Evolutionary conservation across 208 protist species (phyloP).

Genomic region (Perkinsela sp.): DNA sequence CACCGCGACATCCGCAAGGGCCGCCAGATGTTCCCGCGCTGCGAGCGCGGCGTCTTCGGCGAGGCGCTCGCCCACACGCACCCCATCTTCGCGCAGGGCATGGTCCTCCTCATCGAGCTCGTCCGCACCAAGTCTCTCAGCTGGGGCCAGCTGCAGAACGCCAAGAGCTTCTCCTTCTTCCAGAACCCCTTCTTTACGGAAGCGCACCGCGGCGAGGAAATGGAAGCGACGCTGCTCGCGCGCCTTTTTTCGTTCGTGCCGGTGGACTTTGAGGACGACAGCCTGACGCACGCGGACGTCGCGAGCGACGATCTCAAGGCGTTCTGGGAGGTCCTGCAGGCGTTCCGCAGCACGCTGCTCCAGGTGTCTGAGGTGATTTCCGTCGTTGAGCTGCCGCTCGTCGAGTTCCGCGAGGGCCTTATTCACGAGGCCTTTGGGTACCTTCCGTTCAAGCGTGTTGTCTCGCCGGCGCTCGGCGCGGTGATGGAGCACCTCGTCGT

Average conservation of each 20-base stretch:
- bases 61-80: not conserved
- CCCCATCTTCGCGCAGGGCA: not conserved
- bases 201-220: not conserved
- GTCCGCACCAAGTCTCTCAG: not conserved
- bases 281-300: not conserved
- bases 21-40: slow-evolving; percentile 1
- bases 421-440: not conserved
- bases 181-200: not conserved
- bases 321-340: not conserved
- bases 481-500: not conserved
- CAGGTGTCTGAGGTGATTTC: not conserved
- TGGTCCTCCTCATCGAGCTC: not conserved
- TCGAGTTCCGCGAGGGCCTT: not conserved
- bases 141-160: not conserved
- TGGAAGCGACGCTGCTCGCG: not conserved
- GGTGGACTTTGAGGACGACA: not conserved
- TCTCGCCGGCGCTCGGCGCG: not conserved
- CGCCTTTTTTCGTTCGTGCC: not conserved
- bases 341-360: not conserved
- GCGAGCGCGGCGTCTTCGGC: not conserved
- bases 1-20: not conserved
- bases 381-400: not conserved
- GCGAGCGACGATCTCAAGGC: not conserved
- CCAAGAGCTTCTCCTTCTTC: not conserved
- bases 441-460: not conserved